Evolutionary conservation across 352 stramenopile species (phyloP), one percentile per base, ranked within the genome.

Genomic region (Globisporangium rhizosaccharum): DNA sequence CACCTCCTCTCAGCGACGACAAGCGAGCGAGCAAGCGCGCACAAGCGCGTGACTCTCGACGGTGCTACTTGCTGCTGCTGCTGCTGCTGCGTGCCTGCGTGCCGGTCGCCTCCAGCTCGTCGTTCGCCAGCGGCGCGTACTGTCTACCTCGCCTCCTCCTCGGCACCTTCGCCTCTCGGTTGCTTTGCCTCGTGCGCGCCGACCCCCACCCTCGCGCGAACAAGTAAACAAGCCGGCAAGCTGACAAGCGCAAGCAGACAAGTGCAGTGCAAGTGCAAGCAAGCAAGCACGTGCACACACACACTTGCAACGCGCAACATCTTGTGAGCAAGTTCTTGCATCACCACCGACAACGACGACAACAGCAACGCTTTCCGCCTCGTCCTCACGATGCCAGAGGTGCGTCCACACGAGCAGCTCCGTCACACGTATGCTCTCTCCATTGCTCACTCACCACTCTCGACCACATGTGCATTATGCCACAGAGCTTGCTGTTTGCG

Each of bases 401-500:
- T 79, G 63, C 57, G 70, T 25, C 28, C 3, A 20, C 33, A 26
- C 42, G 36, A 26, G 30, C 33, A 57, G 47, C 41, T 46, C 18
- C 11, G 15, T 46, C 41, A 20, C 41, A 46, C 15, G 20, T 46
- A n/a, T 36, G 42, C n/a, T 20, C 47, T 11, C 37, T 23, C 37
- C 1, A 23, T 39, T 47, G 30, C 36, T n/a, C 18, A 30, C 15
- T 36, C 33, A 39, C 10, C 10, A 0, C 23, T 39, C 33, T 39
- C 33, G 33, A 7, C 15, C 17, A 17, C 10, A 7, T 48, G 18
- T 1, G 10, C 33, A 39, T 12, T 1, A 39, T 8, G 17, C 37
- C n/a, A 26, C 58, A 90, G 80, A 82, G 64, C 58, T 67, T 90
- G 30, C 72, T 74, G 51, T 88, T 90, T 56, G 65, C 61, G 50